Evolutionary conservation across 2,329 filamentous ascomycete species (phyloP).

Genomic region (Bertia moriformis): DNA sequence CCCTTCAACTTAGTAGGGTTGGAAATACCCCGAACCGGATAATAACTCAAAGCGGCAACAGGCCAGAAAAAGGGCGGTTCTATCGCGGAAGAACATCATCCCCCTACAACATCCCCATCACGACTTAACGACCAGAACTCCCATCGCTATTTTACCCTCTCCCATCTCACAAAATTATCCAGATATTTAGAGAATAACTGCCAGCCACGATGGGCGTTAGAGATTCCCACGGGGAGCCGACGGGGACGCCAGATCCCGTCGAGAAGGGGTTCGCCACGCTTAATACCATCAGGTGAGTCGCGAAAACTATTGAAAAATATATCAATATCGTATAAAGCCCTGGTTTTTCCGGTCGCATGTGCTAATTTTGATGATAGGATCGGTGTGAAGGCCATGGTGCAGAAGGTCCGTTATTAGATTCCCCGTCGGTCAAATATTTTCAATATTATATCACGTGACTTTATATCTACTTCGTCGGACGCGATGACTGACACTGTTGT

Average conservation of each 20-base stretch:
- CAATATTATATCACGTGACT: neutral
- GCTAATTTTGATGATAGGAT: constrained; percentile 26
- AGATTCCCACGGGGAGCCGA: neutral
- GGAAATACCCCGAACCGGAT: too few species aligned
- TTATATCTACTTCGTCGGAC: neutral
- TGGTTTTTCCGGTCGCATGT: constrained; percentile 11
- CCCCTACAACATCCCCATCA: too few species aligned
- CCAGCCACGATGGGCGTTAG: neutral
- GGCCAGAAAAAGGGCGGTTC: too few species aligned
- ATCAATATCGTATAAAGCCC: neutral
- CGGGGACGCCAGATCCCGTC: neutral
- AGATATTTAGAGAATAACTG: neutral
- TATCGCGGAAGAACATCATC: too few species aligned
- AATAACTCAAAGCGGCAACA: too few species aligned
- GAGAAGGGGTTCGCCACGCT: constrained; percentile 48
- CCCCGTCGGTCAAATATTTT: neutral
- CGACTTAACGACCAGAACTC: too few species aligned
- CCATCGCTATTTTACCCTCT: too few species aligned
- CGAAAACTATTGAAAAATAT: constrained; percentile 3
- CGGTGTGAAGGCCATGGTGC: constrained; percentile 51
- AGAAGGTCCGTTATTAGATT: constrained; percentile 33
- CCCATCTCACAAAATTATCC: neutral
- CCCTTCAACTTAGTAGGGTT: too few species aligned
- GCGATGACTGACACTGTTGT: neutral
- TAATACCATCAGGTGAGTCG: constrained; percentile 40